Conservation (phyloP, 2,329 filamentous ascomycete genomes). For the Ceratocystis cacaofunesta region DNA sequence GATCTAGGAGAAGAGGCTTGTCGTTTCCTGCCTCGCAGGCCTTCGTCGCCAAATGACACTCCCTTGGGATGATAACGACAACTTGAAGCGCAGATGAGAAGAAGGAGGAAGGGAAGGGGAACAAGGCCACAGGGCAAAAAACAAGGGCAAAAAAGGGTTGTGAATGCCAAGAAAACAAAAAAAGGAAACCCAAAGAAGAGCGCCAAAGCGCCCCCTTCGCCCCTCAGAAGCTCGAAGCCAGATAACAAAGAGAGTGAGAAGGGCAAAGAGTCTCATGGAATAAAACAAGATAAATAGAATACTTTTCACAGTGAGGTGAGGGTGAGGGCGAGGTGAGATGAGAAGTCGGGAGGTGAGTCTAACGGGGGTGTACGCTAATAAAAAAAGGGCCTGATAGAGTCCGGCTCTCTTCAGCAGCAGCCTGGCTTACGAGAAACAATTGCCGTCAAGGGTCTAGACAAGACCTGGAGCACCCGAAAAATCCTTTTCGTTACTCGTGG, state of each 20-base stretch:
- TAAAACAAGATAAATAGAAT: neutral
- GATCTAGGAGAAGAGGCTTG: neutral
- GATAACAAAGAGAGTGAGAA: neutral
- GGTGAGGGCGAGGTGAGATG: too few relatives aligned
- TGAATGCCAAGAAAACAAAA: neutral
- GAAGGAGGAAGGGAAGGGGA: neutral
- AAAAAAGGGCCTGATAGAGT: neutral
- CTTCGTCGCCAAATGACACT: slow-evolving; percentile 2
- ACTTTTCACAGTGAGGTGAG: neutral
- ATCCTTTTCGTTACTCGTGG: neutral
- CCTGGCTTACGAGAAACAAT: neutral
- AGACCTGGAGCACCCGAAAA: slow-evolving; percentile 5
- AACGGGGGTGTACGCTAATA: neutral
- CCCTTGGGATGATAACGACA: slow-evolving; percentile 9
- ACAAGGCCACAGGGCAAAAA: neutral
- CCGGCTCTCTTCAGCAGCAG: neutral
- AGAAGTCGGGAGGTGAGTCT: too few relatives aligned
- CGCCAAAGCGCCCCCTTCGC: neutral
- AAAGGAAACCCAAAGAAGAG: slow-evolving; percentile 3
- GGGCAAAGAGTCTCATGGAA: neutral
- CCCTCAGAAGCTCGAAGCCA: neutral
- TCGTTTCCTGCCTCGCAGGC: neutral
- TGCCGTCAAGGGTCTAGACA: neutral
- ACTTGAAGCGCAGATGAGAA: slow-evolving; percentile 6
- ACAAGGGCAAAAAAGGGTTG: neutral